Evolutionary conservation across 345 rosid genomes (phyloP).

Genomic region (Rhodamnia argentea): DNA sequence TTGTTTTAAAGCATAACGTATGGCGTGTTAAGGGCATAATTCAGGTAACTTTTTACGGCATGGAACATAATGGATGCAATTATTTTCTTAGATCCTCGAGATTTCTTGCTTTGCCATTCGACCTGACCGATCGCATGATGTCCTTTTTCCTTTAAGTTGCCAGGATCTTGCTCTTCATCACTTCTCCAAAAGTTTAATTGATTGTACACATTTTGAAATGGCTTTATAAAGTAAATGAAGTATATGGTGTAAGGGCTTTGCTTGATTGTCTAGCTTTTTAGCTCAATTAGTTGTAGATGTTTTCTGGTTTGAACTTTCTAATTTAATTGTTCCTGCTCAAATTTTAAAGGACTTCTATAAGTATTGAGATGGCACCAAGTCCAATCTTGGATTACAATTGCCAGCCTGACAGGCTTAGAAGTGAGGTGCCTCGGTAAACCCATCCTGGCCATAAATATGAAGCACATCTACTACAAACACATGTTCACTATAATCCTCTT

Average conservation of each 20-base stretch:
- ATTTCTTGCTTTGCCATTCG: background rate
- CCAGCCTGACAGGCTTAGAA: background rate
- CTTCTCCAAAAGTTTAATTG: background rate
- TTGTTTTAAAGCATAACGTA: conserved; percentile 39
- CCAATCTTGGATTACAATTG: background rate
- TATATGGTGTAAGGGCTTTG: background rate
- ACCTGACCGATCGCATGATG: background rate
- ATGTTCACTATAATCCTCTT: background rate
- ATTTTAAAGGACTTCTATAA: background rate
- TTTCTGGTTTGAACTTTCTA: background rate
- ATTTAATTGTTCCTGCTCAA: background rate
- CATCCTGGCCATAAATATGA: background rate
- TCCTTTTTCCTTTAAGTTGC: background rate
- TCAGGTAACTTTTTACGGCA: conserved; percentile 15
- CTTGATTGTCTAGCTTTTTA: background rate
- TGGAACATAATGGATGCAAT: background rate
- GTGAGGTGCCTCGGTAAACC: background rate
- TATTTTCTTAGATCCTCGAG: background rate
- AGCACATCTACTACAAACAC: background rate
- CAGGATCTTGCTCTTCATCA: background rate
- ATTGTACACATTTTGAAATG: background rate
- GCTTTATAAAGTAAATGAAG: background rate
- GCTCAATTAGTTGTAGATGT: background rate
- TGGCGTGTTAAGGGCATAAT: conserved; percentile 49
- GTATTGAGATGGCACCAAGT: background rate